Conservation (phyloP, 495 filamentous ascomycete species). For the Xeromyces bisporus region DNA sequence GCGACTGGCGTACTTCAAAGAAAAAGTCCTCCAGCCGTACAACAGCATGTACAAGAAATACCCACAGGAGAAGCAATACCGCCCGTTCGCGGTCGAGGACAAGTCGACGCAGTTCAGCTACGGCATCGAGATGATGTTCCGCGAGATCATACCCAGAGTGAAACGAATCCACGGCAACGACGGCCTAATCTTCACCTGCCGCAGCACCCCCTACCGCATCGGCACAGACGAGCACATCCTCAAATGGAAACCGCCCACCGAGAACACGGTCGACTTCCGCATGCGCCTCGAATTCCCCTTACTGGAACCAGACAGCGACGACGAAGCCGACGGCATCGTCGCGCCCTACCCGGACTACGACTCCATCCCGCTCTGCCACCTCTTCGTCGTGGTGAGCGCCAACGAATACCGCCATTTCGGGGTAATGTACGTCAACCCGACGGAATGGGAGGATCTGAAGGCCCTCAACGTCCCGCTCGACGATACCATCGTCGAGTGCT, state of each 20-base stretch:
- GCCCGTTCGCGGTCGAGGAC: constrained; percentile 65
- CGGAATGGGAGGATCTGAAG: constrained; percentile 78
- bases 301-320: constrained; percentile 50
- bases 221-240: constrained; percentile 87
- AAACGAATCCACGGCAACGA: constrained; percentile 71
- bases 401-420: constrained; percentile 45
- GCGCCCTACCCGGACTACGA: constrained; percentile 39
- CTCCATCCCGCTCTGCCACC: constrained; percentile 41
- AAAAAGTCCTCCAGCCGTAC: constrained; percentile 67
- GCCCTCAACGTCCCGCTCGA: constrained; percentile 50
- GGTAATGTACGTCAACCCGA: constrained; percentile 48
- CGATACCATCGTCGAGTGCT: constrained; percentile 76
- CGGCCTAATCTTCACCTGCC: constrained; percentile 91
- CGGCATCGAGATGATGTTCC: constrained; percentile 81
- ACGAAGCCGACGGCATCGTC: constrained; percentile 41
- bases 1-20: constrained; percentile 69
- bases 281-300: constrained; percentile 60
- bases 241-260: constrained; percentile 88
- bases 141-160: constrained; percentile 60
- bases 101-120: constrained; percentile 82
- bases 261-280: constrained; percentile 88
- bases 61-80: constrained; percentile 49
- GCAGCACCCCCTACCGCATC: constrained; percentile 63
- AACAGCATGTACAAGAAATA: constrained; percentile 47
- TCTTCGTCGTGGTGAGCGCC: constrained; percentile 37